Evolutionary conservation across 176 grass and related monocot genomes (phyloP).

Genomic region (Bonia amplexicaulis): DNA sequence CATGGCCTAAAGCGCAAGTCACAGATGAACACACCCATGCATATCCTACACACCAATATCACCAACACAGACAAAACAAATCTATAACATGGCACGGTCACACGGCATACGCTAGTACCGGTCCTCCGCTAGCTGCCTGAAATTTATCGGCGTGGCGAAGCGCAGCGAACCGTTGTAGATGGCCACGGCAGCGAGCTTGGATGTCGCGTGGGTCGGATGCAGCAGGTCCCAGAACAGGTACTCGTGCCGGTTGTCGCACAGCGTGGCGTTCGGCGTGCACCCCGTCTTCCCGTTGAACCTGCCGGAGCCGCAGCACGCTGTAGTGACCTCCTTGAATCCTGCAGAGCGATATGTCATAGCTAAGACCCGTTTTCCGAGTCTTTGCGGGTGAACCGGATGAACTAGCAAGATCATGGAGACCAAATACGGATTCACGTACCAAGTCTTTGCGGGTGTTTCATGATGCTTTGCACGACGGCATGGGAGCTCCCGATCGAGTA

Average conservation of each 20-base stretch:
- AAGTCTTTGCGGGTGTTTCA: slow-evolving; percentile 60
- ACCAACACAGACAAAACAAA: background rate
- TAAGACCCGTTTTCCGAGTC: no score
- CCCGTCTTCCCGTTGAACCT: slow-evolving; percentile 58
- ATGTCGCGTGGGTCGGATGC: slow-evolving; percentile 75
- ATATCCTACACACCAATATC: slow-evolving; percentile 15
- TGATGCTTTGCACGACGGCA: slow-evolving; percentile 71
- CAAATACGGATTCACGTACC: slow-evolving; percentile 24
- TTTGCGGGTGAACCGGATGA: no score
- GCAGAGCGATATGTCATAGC: background rate
- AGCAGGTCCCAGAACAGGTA: slow-evolving; percentile 93
- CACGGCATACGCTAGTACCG: slow-evolving; percentile 14
- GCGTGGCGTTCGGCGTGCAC: slow-evolving; percentile 63
- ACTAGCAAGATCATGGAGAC: no score
- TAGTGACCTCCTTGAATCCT: slow-evolving; percentile 60
- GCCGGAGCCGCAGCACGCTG: slow-evolving; percentile 70
- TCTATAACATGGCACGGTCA: background rate
- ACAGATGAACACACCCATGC: background rate
- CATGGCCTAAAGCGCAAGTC: background rate
- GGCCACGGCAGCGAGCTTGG: slow-evolving; percentile 72
- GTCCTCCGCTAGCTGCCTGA: slow-evolving; percentile 71
- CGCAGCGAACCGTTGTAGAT: slow-evolving; percentile 69
- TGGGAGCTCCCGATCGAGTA: slow-evolving; percentile 92
- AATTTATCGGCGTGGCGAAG: slow-evolving; percentile 76
- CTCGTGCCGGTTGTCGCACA: slow-evolving; percentile 65